phyloP scores from a whole-genome alignment of 306 rosid genomes.

The Alnus rubra region DNA sequence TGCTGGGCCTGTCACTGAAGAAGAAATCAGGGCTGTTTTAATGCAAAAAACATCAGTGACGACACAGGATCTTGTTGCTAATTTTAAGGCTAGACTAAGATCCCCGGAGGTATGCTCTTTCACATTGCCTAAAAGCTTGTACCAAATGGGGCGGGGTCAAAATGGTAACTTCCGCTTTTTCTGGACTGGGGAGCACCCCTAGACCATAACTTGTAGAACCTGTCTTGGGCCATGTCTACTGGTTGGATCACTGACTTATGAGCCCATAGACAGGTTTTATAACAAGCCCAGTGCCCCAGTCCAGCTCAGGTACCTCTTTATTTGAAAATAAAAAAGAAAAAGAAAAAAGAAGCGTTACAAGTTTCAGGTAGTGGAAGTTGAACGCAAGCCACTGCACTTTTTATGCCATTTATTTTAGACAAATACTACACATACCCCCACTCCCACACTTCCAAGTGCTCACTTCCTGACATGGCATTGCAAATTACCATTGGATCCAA shows the following conservation, averaged over 20 bases:
- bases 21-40: slow-evolving; percentile 86
- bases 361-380: too few species aligned
- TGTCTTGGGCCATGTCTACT: not conserved
- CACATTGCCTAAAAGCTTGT: slow-evolving; percentile 9
- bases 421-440: too few species aligned
- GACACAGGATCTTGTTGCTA: slow-evolving; percentile 89
- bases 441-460: too few species aligned
- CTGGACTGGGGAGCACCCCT: not conserved
- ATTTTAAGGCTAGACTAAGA: slow-evolving; percentile 79
- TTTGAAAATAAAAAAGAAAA: not conserved
- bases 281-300: not conserved
- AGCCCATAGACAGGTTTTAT: not conserved
- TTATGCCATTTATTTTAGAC: not conserved
- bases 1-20: slow-evolving; percentile 83
- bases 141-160: too few species aligned
- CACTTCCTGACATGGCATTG: too few species aligned
- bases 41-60: slow-evolving; percentile 82
- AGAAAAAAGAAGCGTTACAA: too few species aligned
- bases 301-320: not conserved
- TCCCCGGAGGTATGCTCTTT: slow-evolving; percentile 55
- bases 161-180: slow-evolving; percentile 18
- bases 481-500: too few species aligned
- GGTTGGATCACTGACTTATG: not conserved
- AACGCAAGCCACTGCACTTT: not conserved
- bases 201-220: not conserved